Percentiles rank a stretch among this genome's conserved stretches.
phyloP scores from a whole-genome alignment of 192 early-diverging fungal genomes.

The Fimicolochytrium jonesii region DNA sequence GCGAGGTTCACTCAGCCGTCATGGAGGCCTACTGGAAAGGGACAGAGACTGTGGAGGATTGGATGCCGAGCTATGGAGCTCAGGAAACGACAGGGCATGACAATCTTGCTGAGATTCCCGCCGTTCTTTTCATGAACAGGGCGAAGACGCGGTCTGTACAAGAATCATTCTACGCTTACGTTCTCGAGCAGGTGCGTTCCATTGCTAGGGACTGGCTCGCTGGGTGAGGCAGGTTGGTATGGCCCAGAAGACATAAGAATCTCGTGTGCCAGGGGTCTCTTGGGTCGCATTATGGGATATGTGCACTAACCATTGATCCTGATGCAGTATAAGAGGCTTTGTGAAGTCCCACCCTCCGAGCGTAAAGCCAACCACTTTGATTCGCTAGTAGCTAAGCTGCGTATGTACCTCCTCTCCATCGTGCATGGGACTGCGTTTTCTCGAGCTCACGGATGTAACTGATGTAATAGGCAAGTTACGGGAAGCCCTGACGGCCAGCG shows the following conservation, averaged over 20 bases:
- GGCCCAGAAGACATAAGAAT: neutral
- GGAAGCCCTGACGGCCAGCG: constrained; percentile 27
- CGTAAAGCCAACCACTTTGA: constrained; percentile 11
- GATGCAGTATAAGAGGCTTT: neutral
- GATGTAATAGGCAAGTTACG: constrained; percentile 31
- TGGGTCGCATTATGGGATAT: neutral
- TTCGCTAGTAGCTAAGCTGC: constrained; percentile 15
- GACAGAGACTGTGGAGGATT: no score
- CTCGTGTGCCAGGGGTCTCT: neutral
- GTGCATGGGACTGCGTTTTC: neutral
- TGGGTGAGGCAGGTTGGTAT: neutral
- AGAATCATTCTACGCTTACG: constrained; percentile 9
- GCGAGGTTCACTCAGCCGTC: no score
- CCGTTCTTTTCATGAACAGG: no score
- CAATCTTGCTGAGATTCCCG: no score
- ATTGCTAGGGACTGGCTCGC: no score
- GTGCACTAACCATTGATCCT: no score
- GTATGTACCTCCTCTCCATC: constrained; percentile 7
- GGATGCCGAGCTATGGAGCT: no score
- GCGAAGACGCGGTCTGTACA: constrained; percentile 8
- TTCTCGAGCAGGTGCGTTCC: constrained; percentile 19
- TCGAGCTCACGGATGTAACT: neutral
- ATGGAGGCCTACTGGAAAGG: no score
- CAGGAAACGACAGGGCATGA: no score
- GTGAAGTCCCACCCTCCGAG: neutral